Base-by-base conservation (phyloP, 768 basidiomycete genomes). In the Butyriboletus loyo region DNA sequence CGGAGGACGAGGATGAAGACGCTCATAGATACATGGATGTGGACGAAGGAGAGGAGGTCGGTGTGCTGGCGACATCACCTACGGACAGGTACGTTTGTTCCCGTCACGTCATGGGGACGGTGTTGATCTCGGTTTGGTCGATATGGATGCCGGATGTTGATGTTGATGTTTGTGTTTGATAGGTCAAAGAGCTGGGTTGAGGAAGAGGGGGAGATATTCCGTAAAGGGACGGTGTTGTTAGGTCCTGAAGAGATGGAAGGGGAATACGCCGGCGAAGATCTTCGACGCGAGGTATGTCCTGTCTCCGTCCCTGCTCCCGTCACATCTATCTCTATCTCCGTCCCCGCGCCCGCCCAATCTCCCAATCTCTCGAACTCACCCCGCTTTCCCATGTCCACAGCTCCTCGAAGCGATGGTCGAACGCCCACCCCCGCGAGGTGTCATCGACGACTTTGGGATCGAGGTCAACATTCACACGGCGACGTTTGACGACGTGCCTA, bases 121-220 rank as follows among this genome's bases (percentile, higher is more conserved):
- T 49, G 36, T 32, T 19, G 52, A 28, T 58, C 17, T n/a, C 1
- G 21, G 22, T 19, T 30, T 30, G 42, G 36, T 22, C 1, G 24
- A 19, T 43, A 14, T 0, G 17, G 27, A 15, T 22, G 31, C 37
- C 37, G 35, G 34, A 48, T 13, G 15, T n/a, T n/a, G 15, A 55
- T 19, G 11, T n/a, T 41, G 35, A 30, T 25, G 1, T 27, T 14
- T n/a, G 46, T 10, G 41, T 19, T 35, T 17, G 15, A 19, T 46
- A 87, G 89, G 43, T 89, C 87, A 24, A 77, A 84, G 57, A 84
- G 78, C 46, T 91, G 89, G 86, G 87, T 95, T 0, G 89, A 85
- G 50, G 97, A 98, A 66, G 97, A 99, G 67, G 93, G 93, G 0
- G 96, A 98, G 71, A 88, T 98, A 36, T 98, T 98, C 75, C 77